phyloP scores from a whole-genome alignment of 2,329 filamentous ascomycete genomes.

The Blumeriella jaapii region DNA sequence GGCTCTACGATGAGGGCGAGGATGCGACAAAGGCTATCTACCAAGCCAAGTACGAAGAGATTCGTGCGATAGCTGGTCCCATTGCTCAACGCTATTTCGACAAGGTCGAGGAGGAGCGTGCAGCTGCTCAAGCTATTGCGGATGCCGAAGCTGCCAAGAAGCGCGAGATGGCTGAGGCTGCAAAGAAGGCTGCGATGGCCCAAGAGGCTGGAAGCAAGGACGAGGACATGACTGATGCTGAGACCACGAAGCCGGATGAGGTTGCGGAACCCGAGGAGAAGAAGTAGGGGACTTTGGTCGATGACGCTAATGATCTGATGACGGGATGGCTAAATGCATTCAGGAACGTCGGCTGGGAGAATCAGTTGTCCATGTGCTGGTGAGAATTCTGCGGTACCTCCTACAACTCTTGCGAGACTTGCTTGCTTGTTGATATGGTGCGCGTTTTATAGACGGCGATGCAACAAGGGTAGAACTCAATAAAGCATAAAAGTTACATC shows the following conservation, averaged over 20 bases:
- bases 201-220: conserved; percentile 34
- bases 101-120: conserved; percentile 79
- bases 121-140: conserved; percentile 62
- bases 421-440: conserved; percentile 11
- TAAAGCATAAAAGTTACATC: conserved; percentile 3
- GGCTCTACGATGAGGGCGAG: conserved; percentile 95
- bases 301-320: conserved; percentile 17
- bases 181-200: conserved; percentile 35
- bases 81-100: conserved; percentile 93
- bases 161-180: conserved; percentile 34
- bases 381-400: background rate
- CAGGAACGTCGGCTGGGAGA: conserved; percentile 1
- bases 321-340: conserved; percentile 8
- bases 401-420: conserved; percentile 7
- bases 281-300: conserved; percentile 13
- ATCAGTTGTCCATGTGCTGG: background rate
- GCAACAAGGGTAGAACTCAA: conserved; percentile 11
- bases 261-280: conserved; percentile 22
- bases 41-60: conserved; percentile 89
- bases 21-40: conserved; percentile 92
- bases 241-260: conserved; percentile 39
- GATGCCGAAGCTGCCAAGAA: conserved; percentile 34
- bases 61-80: conserved; percentile 79
- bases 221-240: conserved; percentile 53
- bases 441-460: conserved; percentile 17